phyloP scores from a whole-genome alignment of 2,329 filamentous ascomycete species.

The Botrytis tulipae region DNA sequence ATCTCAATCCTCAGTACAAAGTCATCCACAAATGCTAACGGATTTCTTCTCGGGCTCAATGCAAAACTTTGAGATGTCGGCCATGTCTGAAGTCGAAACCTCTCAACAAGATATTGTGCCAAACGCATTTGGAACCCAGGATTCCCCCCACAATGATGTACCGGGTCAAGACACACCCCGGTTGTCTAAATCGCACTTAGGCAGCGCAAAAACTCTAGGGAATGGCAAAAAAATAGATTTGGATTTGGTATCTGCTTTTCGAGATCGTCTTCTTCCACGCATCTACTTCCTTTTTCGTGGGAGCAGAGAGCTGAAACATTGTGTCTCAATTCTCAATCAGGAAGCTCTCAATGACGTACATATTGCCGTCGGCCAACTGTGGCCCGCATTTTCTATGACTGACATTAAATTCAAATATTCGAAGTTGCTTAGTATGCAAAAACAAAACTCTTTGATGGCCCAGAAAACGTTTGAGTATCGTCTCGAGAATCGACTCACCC shows the following conservation, averaged over 20 bases:
- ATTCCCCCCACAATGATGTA: not conserved
- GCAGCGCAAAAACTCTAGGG: not conserved
- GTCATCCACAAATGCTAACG: not conserved
- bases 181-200: not conserved
- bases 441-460: not conserved
- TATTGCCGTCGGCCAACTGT: not conserved
- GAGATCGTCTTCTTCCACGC: not conserved
- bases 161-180: not conserved
- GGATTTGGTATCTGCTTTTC: not conserved
- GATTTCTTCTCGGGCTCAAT: not conserved
- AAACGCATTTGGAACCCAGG: not conserved
- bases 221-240: not conserved
- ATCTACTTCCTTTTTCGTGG: not conserved
- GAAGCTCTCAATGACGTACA: not conserved
- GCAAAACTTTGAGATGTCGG: not conserved
- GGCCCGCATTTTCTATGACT: not conserved
- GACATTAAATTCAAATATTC: not conserved
- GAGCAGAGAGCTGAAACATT: not conserved
- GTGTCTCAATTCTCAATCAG: fast-evolving
- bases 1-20: not conserved
- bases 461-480: not conserved
- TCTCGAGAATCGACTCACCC: not conserved
- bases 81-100: not conserved
- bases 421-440: fast-evolving
- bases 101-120: no score